Conservation (phyloP, 1,284 basidiomycete species). For the Paramarasmius palmivorus region DNA sequence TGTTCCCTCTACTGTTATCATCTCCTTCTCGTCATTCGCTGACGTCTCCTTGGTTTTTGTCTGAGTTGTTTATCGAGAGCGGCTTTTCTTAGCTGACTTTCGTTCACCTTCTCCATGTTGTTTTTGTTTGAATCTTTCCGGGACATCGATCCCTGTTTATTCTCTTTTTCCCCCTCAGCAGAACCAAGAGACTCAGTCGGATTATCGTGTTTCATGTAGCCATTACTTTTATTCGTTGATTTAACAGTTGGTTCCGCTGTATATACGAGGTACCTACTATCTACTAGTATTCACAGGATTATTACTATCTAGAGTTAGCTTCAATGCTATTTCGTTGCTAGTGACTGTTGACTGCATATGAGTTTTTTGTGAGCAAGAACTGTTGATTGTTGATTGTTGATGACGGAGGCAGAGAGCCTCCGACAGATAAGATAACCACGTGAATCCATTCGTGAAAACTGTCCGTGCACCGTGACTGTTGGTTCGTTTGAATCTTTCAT, state of each 20-base stretch:
- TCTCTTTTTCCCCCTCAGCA: slow-evolving; percentile 1
- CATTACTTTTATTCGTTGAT: slow-evolving; percentile 12
- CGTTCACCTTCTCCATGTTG: neutral
- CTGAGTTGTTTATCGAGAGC: slow-evolving; percentile 1
- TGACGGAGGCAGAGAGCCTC: no score
- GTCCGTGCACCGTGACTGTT: no score
- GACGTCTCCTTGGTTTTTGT: neutral
- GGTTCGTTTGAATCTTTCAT: no score
- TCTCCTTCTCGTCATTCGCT: slow-evolving; percentile 1
- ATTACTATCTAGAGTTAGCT: neutral
- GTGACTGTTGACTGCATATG: no score
- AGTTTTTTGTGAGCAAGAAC: no score
- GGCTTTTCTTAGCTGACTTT: neutral
- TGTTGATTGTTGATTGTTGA: no score
- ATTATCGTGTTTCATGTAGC: slow-evolving; percentile 6
- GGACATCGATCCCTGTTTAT: no score
- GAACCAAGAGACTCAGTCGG: no score
- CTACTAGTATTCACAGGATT: neutral
- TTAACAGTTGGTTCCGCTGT: slow-evolving; percentile 6
- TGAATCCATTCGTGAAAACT: no score
- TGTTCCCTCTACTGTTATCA: neutral
- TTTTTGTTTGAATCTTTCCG: neutral
- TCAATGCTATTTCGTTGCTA: no score
- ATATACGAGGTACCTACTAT: neutral
- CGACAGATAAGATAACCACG: no score